phyloP scores from a whole-genome alignment of 164 flowering plant genomes.

The Aristolochia contorta region DNA sequence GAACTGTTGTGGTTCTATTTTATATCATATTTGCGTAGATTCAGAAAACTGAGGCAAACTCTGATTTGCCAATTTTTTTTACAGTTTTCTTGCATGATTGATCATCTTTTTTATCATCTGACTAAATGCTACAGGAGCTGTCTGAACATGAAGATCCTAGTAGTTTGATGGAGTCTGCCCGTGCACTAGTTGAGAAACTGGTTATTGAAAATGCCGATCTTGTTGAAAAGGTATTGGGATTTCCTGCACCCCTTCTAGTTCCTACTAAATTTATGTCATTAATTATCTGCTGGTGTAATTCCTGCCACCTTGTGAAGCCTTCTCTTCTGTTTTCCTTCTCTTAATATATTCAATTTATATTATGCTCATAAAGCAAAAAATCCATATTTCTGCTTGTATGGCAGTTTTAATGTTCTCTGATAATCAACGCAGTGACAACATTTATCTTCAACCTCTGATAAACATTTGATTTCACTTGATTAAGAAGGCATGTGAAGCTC shows the following conservation, averaged over 20 bases:
- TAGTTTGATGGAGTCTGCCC: conserved; percentile 47
- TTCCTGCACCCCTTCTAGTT: neutral
- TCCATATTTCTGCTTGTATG: too few species aligned
- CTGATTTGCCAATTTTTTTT: neutral
- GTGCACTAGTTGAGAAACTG: conserved; percentile 47
- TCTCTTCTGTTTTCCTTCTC: too few species aligned
- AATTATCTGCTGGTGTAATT: too few species aligned
- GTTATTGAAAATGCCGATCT: conserved; percentile 60
- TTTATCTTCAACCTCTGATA: too few species aligned
- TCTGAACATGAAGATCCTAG: conserved; percentile 29
- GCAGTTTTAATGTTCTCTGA: too few species aligned
- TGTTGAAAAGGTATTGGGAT: conserved; percentile 57
- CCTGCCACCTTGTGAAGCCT: too few species aligned
- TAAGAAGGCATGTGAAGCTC: too few species aligned
- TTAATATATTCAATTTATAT: too few species aligned
- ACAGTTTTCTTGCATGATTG: neutral
- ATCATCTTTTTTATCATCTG: neutral
- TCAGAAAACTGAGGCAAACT: neutral
- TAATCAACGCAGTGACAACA: too few species aligned
- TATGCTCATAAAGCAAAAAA: too few species aligned
- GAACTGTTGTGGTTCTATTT: neutral
- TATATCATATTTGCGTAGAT: neutral
- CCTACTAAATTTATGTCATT: neutral
- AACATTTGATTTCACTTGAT: too few species aligned
- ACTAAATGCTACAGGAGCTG: conserved; percentile 21